Evolutionary conservation across 2,329 filamentous ascomycete species (phyloP).

Genomic region (Iodosphaeria phyllophila): DNA sequence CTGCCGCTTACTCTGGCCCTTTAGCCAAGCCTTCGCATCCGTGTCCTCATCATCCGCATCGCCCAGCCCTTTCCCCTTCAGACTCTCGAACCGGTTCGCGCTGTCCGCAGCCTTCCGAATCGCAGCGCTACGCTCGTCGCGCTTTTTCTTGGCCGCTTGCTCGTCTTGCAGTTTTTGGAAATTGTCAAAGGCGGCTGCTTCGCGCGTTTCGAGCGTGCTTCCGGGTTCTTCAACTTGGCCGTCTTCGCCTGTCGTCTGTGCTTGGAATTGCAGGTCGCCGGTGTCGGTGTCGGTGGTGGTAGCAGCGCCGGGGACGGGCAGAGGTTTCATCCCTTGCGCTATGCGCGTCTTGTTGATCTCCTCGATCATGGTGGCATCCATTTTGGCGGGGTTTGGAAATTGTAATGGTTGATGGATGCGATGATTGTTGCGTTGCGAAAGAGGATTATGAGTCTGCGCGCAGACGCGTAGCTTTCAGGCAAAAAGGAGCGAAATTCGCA

Average conservation of each 20-base stretch:
- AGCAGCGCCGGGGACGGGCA: constrained; percentile 59
- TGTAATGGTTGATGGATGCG: not conserved
- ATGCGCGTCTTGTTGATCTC: constrained; percentile 86
- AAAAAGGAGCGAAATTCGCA: not conserved
- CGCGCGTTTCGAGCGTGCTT: constrained; percentile 70
- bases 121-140: constrained; percentile 63
- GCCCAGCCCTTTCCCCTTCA: constrained; percentile 72
- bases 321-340: constrained; percentile 74
- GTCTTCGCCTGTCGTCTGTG: constrained; percentile 19
- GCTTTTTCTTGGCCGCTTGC: constrained; percentile 58
- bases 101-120: constrained; percentile 77
- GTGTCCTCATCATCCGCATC: constrained; percentile 50
- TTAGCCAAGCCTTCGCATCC: constrained; percentile 74
- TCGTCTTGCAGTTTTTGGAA: constrained; percentile 47
- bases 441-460: not conserved
- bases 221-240: constrained; percentile 49
- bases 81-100: constrained; percentile 53
- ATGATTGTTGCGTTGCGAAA: not conserved
- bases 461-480: not conserved
- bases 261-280: constrained; percentile 18
- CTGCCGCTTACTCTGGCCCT: constrained; percentile 80
- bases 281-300: too few relatives aligned
- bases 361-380: constrained; percentile 62
- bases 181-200: constrained; percentile 57
- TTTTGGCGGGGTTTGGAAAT: constrained; percentile 12